phyloP scores from a whole-genome alignment of 129 eudicot genomes.

The Ambrosia artemisiifolia region DNA sequence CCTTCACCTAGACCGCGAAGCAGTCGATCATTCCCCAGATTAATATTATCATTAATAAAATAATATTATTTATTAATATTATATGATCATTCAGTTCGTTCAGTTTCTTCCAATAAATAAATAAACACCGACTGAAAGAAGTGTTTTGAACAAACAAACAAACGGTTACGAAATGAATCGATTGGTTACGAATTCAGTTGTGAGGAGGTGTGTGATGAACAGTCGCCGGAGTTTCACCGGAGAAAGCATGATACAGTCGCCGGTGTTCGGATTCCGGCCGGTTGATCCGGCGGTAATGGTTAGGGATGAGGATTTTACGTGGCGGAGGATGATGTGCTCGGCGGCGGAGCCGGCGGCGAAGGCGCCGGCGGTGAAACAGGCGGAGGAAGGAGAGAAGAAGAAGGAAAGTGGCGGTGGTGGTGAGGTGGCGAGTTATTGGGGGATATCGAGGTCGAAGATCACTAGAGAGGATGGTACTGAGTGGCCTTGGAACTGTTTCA shows the following conservation, averaged over 20 bases:
- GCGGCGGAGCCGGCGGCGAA: conserved; percentile 31
- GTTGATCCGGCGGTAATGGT: conserved; percentile 30
- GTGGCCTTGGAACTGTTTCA: conserved; percentile 99
- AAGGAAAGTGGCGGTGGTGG: conserved; percentile 31
- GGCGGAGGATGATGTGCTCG: conserved; percentile 66
- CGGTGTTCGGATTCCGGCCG: conserved; percentile 17
- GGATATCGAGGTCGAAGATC: conserved; percentile 50
- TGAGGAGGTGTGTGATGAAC: conserved; percentile 40
- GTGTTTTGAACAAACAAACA: conserved; percentile 1
- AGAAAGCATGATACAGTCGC: conserved; percentile 19
- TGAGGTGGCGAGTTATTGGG: conserved; percentile 73
- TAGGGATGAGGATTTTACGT: conserved; percentile 29
- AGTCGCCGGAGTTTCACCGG: conserved; percentile 22
- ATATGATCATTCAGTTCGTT: neutral
- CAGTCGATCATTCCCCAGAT: neutral
- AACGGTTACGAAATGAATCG: conserved; percentile 46
- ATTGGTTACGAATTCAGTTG: conserved; percentile 40
- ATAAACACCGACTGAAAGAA: neutral
- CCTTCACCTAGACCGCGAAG: conserved; percentile 16
- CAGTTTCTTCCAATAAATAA: conserved; percentile 9
- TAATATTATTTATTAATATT: no score
- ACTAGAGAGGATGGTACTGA: conserved; percentile 73
- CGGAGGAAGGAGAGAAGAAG: conserved; percentile 16
- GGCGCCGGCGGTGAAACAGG: conserved; percentile 32
- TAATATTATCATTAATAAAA: neutral